Evolutionary conservation across 2,329 filamentous ascomycete genomes (phyloP), one percentile per base, ranked within the genome.

Genomic region (Periconia digitata): DNA sequence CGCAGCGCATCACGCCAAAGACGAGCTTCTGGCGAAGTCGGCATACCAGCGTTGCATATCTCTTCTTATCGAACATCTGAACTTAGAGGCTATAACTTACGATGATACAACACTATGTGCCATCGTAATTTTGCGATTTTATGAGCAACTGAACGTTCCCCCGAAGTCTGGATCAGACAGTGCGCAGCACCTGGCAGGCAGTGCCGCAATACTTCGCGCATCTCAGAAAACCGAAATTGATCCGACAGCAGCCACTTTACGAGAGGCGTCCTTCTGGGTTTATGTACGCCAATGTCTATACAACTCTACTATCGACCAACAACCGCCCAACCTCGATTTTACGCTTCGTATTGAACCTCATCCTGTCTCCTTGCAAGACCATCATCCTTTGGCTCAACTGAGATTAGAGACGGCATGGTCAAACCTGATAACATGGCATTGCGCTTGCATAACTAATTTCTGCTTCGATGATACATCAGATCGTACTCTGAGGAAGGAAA

Each of bases 261-360:
- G 64, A 23, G 62, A 69, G 34, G 64, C 65, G 39, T 60, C 64
- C 7, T 69, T 67, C 37, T 67, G 63, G 64, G 60, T 69, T 8
- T 66, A 67, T 38, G 63, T 69, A 20, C 59, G 63, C 12, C 65
- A 69, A 43, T 67, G 62, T 39, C 55, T 69, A 7, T 67, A 67
- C 41, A 69, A 56, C 24, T 60, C 64, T 10, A 66, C 62, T 6
- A 62, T 67, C 23, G 63, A 67, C 27, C 64, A 69, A 46, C 61
- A 64, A 36, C 55, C 62, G 4, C 65, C 56, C 3, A 59, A 67
- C 20, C 49, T 69, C 23, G 64, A 67, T 39, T 63, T 66, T 17
- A 59, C 55, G 4, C 43, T 69, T 13, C 51, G 56, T 38, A 40
- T 69, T 13, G 54, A 61, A 32, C 64, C 64, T 8, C 47, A 46